Base-by-base conservation (phyloP, 2,329 filamentous ascomycete species). In the Neurospora sp. region DNA sequence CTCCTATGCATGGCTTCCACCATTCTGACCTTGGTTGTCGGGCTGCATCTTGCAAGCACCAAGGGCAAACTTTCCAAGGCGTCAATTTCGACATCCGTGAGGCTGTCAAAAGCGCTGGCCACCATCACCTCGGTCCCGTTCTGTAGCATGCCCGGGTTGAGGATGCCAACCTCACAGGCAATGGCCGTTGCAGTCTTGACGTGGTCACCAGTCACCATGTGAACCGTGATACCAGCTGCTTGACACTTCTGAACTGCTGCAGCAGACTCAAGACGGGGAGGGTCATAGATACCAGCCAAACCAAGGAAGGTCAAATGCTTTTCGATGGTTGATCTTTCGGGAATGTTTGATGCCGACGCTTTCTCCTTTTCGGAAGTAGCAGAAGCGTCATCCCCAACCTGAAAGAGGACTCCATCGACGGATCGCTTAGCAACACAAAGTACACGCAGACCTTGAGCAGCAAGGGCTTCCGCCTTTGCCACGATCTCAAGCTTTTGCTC, bases 21-120 rank as follows among this genome's bases (percentile, higher is more conserved):
- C 86, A 92, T 90, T 72, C 89, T 85, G n/a, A 91, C 89, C 78
- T 92, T 92, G 41, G 89, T 92, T 69, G 87, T 81, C 1, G 90
- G 90, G 65, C 88, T 89, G 77, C 89, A 92, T 46, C 90, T 84
- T 70, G 90, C 90, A 66, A 92, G 84, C 3, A 92, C 90, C 8
- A 91, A 81, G 0, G 90, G 90, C 1, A 92, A 81, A 4, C 83
- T 80, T 0, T 86, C 84, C 28, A 92, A 78, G 3, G 79, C 80
- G 74, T 92, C 90, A 65, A 92, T 85, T 75, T 92, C 82, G 0
- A 83, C 83, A 66, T 91, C 86, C 4, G 82, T 85, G 33, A 92
- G 81, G 43, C 82, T 82, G 74, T 89, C 89, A 75, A 92, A 91
- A 57, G 87, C 83, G 41, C 85, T 80, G 5, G 88, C 88, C 6